Evolutionary conservation across 2,329 filamentous ascomycete genomes (phyloP), one percentile per base, ranked within the genome.

Genomic region (Arthrobotrys sphaeroides): DNA sequence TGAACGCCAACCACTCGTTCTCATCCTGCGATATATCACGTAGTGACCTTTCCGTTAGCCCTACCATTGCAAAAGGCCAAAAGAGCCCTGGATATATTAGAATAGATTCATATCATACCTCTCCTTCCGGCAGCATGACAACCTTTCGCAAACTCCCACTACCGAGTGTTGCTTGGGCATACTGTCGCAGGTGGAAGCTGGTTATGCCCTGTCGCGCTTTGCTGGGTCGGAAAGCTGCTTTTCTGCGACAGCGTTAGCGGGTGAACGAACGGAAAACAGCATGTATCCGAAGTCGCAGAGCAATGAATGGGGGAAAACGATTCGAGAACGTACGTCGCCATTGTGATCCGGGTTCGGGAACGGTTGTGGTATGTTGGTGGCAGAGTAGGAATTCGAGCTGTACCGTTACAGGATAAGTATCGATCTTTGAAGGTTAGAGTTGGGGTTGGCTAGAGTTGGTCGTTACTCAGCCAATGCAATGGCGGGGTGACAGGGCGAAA

Each of bases 1-100:
- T 99, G 80, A 99, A 95, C 26, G 95, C 95, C 77, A 99, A 84
- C 95, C 95, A 99, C 84, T 99, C 95, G 82, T 97, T 96, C 84
- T 96, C 88, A 82, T 99, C 95, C 82, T 77, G n/a, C n/a, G n/a
- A n/a, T n/a, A n/a, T n/a, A n/a, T n/a, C n/a, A n/a, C n/a, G n/a
- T n/a, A n/a, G n/a, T n/a, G n/a, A n/a, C n/a, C n/a, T n/a, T n/a
- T 2, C 3, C 24, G 31, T 69, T 22, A 65, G 51, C 49, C 47
- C 26, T 3, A 4, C 16, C 36, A 18, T 33, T 24, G 2, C n/a
- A n/a, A n/a, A n/a, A n/a, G n/a, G n/a, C n/a, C n/a, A n/a, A n/a
- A n/a, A n/a, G n/a, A n/a, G n/a, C n/a, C n/a, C n/a, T n/a, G n/a
- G n/a, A n/a, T 43, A 49, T 38, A 12, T n/a, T 33, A 51, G 18